Conservation (phyloP, 2,329 filamentous ascomycete species). For the Colletotrichum agaves region DNA sequence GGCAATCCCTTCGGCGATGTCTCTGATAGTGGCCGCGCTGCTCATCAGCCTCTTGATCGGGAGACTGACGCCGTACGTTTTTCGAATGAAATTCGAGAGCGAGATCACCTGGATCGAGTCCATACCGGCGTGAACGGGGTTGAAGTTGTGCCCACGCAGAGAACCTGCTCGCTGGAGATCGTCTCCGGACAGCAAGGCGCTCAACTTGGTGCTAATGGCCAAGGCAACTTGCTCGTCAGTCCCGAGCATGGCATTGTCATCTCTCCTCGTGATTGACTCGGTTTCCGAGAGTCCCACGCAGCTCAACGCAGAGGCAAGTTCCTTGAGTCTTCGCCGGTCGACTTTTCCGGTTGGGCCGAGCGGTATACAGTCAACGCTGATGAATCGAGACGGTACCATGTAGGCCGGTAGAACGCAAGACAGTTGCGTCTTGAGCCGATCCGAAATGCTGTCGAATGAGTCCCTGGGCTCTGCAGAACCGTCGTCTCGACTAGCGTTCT, state of each 20-base stretch:
- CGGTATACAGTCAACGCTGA: slow-evolving; percentile 36
- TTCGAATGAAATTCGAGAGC: slow-evolving; percentile 17
- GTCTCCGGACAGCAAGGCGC: slow-evolving; percentile 10
- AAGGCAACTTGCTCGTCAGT: slow-evolving; percentile 11
- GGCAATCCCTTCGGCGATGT: slow-evolving; percentile 15
- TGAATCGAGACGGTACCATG: slow-evolving; percentile 40
- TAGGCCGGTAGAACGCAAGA: slow-evolving; percentile 36
- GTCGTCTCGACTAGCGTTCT: background rate
- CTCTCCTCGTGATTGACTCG: background rate
- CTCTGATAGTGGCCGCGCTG: slow-evolving; percentile 18
- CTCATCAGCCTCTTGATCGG: slow-evolving; percentile 28
- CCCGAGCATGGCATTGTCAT: background rate
- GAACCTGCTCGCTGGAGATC: background rate
- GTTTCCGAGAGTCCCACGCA: background rate
- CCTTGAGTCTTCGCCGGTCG: slow-evolving; percentile 29
- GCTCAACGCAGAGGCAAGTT: background rate
- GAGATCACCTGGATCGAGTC: slow-evolving; percentile 34
- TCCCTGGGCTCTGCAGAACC: background rate
- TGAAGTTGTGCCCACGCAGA: slow-evolving; percentile 24
- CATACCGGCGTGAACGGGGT: slow-evolving; percentile 29
- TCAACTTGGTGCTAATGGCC: slow-evolving; percentile 19
- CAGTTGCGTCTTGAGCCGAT: slow-evolving; percentile 12
- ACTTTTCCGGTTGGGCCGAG: slow-evolving; percentile 39
- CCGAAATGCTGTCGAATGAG: background rate
- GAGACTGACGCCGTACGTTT: slow-evolving; percentile 15